Conservation (phyloP, 1,284 basidiomycete genomes). For the Rhodotorula sp. region DNA sequence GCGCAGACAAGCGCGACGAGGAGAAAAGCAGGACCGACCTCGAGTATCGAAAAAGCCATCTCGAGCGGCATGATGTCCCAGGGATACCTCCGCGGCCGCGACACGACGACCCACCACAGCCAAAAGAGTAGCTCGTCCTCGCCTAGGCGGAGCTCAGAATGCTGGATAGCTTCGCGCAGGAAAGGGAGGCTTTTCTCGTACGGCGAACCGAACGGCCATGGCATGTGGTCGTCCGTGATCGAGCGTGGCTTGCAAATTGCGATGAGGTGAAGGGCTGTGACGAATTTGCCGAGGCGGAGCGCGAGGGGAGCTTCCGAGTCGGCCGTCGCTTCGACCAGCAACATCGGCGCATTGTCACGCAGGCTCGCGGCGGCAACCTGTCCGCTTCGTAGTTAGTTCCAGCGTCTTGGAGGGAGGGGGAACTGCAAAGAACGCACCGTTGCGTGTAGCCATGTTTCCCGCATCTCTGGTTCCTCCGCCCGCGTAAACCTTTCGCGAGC, state of each 20-base stretch:
- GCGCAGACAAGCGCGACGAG: too few relatives aligned
- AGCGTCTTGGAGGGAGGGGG: too few relatives aligned
- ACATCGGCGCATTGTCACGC: too few relatives aligned
- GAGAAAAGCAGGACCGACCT: slow-evolving; percentile 8
- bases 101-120: slow-evolving; percentile 18
- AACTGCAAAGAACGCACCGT: too few relatives aligned
- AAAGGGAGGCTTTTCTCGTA: neutral
- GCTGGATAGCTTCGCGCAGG: neutral
- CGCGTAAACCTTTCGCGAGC: too few relatives aligned
- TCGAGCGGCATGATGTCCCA: neutral
- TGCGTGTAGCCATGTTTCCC: too few relatives aligned
- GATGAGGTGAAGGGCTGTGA: slow-evolving; percentile 18
- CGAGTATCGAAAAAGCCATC: slow-evolving; percentile 15
- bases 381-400: too few relatives aligned
- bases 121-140: slow-evolving; percentile 25
- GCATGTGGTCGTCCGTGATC: too few relatives aligned
- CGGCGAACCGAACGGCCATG: neutral
- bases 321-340: neutral
- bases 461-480: too few relatives aligned
- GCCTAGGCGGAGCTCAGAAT: neutral
- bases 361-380: too few relatives aligned
- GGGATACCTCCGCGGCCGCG: neutral
- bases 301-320: neutral
- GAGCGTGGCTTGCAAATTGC: neutral
- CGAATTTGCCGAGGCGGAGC: slow-evolving; percentile 18